Base-by-base conservation (phyloP, 2,329 filamentous ascomycete genomes). In the Arthrobotrys sphaeroides region DNA sequence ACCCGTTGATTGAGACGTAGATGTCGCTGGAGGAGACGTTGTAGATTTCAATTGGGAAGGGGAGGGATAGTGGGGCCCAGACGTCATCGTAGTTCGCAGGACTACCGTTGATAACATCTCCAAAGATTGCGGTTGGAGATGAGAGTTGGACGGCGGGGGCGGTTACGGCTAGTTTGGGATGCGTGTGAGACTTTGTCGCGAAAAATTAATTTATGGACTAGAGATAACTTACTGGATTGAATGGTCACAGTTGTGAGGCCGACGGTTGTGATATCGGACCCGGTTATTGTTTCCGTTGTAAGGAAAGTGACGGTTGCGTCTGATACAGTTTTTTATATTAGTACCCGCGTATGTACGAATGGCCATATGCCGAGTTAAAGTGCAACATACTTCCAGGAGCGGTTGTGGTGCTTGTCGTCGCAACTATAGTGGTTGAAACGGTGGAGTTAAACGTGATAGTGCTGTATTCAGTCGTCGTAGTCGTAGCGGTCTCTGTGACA, bases 401-500 rank as follows among this genome's bases (percentile, higher is more conserved):
- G 7, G 59, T 69, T 6, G 57, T 38, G 3, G 72, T 69, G n/a
- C 33, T 69, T 9, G 67, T 64, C 5, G 67, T 59, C 6, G 64
- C 64, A 16, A 75, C 64, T 7, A 69, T 53, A 2, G 72, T 75
- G 1, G 57, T 69, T 13, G 64, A 75, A 28, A 75, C 57, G 1
- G 72, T 75, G 10, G 72, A 75, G 22, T 75, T 75, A 18, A 64
- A 75, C 0, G 64, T 75, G 18, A 75, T 60, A 7, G 72, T 75
- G 6, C 45, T 69, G 20, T 59, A 75, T 16, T 75, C 72, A 28
- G 72, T 75, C 3, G 72, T 53, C 4, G 64, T 69, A 3, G 59
- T 59, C 0, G 72, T 75, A 3, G 28, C 57, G 4, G 26, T 16
- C 28, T 75, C 72, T 1, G 64, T 68, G 6, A 43, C 16, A 10